phyloP scores from a whole-genome alignment of 108 stramenopile species.

The Conticribra guillardii region DNA sequence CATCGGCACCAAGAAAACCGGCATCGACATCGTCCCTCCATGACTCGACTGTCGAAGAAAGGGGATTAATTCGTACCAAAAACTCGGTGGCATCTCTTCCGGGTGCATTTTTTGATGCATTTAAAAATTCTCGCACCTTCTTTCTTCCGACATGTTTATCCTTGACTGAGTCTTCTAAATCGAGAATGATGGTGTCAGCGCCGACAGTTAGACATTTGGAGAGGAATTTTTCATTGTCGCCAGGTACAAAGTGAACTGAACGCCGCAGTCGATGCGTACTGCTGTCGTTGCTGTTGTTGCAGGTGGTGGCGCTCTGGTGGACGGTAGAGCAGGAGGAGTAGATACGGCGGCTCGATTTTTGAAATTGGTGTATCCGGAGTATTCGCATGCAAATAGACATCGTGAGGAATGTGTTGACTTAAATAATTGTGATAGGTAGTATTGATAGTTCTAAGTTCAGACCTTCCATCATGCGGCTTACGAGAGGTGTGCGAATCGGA shows the following conservation, averaged over 20 bases:
- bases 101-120: neutral
- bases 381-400: too few species aligned
- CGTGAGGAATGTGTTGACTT: too few species aligned
- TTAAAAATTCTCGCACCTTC: conserved; percentile 27
- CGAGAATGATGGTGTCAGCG: conserved; percentile 43
- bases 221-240: conserved; percentile 43
- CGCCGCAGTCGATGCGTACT: conserved; percentile 42
- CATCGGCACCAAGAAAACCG: conserved; percentile 29
- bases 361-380: too few species aligned
- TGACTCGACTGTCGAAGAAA: conserved; percentile 16
- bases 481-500: too few species aligned
- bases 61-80: conserved; percentile 48
- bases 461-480: too few species aligned
- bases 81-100: conserved; percentile 15
- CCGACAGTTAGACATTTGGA: conserved; percentile 32
- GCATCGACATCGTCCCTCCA: conserved; percentile 39
- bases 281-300: too few species aligned
- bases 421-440: too few species aligned
- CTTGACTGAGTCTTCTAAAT: conserved; percentile 51
- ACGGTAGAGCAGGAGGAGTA: neutral
- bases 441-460: too few species aligned
- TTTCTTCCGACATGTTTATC: conserved; percentile 33
- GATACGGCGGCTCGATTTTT: neutral
- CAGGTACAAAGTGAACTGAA: conserved; percentile 53
- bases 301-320: neutral